Base-by-base conservation (phyloP, 148 eudicot species). In the Polygonum maritimum region DNA sequence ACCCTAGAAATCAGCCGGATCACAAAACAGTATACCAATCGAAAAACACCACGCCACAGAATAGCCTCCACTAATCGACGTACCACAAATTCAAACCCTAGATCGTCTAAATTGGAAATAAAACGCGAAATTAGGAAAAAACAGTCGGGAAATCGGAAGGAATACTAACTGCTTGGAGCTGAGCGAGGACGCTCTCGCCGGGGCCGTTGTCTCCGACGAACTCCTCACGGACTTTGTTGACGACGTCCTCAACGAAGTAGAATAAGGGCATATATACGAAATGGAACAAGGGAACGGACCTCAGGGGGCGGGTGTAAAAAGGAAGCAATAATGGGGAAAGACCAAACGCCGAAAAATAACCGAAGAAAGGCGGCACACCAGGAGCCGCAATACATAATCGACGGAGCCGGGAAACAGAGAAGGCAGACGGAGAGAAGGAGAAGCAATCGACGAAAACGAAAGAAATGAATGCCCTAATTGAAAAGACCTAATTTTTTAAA, bases 151-250 rank as follows among this genome's bases (percentile, higher is more conserved):
- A 71, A 41, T 2, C 0, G 52, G 18, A 10, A 63, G 21, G 39
- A 78, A 62, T 44, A 65, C 78, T 76, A 86, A 95, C 97, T 58
- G 84, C 88, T 86, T 89, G 98, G 26, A 95, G 96, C 79, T 92
- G 91, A 73, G 70, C 71, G 70, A 95, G 94, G 2, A 92, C 91
- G 44, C 63, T 63, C 47, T 90, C 92, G 18, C 95, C 97, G 33
- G 97, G 96, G 14, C 96, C 96, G 57, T 82, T 87, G 41, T 87
- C 86, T 74, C 81, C 78, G 26, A 90, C 75, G 72, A 95, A 92
- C 87, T 92, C 97, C 0, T 92, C 97, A 10, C 92, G 92, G 60
- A 95, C 97, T 85, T 95, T 95, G 80, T 80, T 90, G 86, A 95
- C 85, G 38, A 95, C 97, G 49, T 92, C 97, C 76, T 92, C 96